Conservation (phyloP, 225 moss, liverwort and hornwort species). For the Sphagnum tenellum region DNA sequence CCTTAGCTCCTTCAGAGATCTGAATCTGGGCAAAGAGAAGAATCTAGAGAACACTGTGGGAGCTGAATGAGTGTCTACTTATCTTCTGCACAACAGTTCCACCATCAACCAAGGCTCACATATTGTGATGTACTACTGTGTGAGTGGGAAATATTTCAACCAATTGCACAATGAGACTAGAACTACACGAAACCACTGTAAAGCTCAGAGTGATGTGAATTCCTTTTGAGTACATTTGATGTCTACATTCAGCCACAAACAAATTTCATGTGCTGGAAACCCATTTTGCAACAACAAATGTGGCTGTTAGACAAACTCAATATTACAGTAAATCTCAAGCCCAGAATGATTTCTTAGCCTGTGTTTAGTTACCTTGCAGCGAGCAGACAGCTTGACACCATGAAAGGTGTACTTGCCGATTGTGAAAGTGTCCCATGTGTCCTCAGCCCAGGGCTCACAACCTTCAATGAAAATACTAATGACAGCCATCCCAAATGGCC, state of each 20-base stretch:
- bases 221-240: no score
- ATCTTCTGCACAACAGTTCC: no score
- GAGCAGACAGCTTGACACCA: constrained; percentile 71
- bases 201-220: neutral
- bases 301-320: no score
- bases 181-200: no score
- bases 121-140: neutral
- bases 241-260: no score
- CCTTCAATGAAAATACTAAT: constrained; percentile 70
- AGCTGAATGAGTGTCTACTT: neutral
- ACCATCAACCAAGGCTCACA: no score
- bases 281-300: no score
- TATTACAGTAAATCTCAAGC: neutral
- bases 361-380: constrained; percentile 59
- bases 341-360: neutral
- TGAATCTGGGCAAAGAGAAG: no score
- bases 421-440: constrained; percentile 60
- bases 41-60: no score
- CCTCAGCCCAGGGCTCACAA: constrained; percentile 76
- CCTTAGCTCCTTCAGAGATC: neutral
- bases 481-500: neutral
- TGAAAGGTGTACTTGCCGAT: constrained; percentile 60
- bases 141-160: neutral
- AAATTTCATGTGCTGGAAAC: no score
- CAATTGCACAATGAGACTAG: no score